Evolutionary conservation across 1,284 basidiomycete species (phyloP).

Genomic region (Microbotryum saponariae): DNA sequence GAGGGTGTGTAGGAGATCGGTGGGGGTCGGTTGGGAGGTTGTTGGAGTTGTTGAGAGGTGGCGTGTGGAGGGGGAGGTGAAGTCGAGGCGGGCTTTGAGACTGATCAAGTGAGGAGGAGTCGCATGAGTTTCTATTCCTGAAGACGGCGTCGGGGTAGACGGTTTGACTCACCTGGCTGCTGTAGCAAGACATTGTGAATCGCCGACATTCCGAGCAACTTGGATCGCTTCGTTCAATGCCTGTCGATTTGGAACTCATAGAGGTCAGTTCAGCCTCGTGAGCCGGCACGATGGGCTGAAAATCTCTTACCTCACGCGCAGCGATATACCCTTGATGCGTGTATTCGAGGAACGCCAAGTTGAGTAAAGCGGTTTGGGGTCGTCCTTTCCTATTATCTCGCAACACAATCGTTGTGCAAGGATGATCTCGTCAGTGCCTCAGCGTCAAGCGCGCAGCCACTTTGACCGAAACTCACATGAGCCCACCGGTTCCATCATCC

Average conservation of each 20-base stretch:
- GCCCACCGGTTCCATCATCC: neutral
- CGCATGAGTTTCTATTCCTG: neutral
- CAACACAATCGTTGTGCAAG: no score
- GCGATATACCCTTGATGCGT: slow-evolving; percentile 7
- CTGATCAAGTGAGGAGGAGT: neutral
- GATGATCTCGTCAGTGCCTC: no score
- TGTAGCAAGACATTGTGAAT: slow-evolving; percentile 4
- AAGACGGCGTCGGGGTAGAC: neutral
- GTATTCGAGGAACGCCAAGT: slow-evolving; percentile 19
- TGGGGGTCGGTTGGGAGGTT: neutral
- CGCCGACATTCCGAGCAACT: slow-evolving; percentile 13
- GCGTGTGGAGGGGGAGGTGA: neutral
- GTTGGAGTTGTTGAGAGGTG: neutral
- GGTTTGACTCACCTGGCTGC: slow-evolving; percentile 5
- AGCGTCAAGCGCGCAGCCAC: no score
- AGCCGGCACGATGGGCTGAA: neutral
- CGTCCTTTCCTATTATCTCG: neutral
- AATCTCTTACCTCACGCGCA: neutral
- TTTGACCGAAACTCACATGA: no score
- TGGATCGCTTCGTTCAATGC: slow-evolving; percentile 12
- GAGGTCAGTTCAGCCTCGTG: no score
- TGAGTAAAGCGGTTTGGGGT: slow-evolving; percentile 17
- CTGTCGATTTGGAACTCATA: neutral
- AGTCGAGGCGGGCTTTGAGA: slow-evolving; percentile 3
- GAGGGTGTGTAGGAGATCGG: slow-evolving; percentile 2